Evolutionary conservation across 176 grass and related monocot genomes (phyloP).

Genomic region (Oryza longistaminata): DNA sequence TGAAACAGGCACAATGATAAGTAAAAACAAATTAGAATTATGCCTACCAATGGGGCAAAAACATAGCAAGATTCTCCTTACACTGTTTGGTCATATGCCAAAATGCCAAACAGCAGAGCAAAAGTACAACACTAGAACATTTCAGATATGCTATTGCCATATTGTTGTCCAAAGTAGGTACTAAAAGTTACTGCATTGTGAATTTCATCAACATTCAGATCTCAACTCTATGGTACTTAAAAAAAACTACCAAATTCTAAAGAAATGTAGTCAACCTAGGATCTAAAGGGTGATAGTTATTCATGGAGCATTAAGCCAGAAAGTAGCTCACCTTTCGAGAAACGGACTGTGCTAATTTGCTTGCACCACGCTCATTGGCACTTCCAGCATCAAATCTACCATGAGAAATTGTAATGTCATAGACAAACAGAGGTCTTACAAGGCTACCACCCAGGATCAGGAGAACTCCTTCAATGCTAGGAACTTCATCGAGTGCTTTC

Average conservation of each 20-base stretch:
- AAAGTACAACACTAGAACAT: not conserved
- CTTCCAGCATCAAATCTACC: constrained; percentile 54
- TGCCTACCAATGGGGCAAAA: not conserved
- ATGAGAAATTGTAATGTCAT: constrained; percentile 70
- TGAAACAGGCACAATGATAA: constrained; percentile 5
- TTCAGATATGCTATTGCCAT: not conserved
- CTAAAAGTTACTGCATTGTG: not conserved
- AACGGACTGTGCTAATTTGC: constrained; percentile 80
- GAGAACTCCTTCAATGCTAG: constrained; percentile 65
- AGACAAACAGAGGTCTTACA: constrained; percentile 66
- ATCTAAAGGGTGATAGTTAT: not conserved
- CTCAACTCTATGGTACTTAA: not conserved
- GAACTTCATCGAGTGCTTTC: constrained; percentile 75
- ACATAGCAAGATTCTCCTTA: not conserved
- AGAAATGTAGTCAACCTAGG: constrained; percentile 13
- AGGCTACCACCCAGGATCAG: constrained; percentile 80
- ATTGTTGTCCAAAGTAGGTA: not conserved
- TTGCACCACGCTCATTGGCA: constrained; percentile 47
- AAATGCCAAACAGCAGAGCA: not conserved
- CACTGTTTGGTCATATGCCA: not conserved
- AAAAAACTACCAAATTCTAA: constrained; percentile 7
- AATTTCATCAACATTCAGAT: not conserved
- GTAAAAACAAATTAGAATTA: not conserved
- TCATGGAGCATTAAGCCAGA: not conserved
- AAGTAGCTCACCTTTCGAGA: constrained; percentile 72